A percentile compares a stretch with the other conserved stretches of the same genome.
These are phyloP conservation scores for Aspergillus ibericus DNA, from an alignment of 2,329 filamentous ascomycete species.

Conservation along the genomic window DNA sequence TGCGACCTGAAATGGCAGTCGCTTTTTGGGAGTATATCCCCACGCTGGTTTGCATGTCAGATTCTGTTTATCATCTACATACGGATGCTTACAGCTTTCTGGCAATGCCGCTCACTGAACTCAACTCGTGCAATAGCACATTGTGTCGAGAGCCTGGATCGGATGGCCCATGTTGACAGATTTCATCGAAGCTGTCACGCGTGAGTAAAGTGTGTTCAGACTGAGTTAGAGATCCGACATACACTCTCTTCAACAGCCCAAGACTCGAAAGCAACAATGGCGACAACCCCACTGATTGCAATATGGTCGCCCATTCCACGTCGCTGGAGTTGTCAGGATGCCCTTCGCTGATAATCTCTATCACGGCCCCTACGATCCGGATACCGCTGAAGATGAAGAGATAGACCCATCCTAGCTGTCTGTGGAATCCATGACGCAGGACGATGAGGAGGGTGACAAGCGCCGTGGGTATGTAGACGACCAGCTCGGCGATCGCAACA, in stretches of 20 bases:
- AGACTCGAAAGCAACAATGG: neutral
- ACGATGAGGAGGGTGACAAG: neutral
- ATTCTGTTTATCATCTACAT: neutral
- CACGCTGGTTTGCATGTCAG: neutral
- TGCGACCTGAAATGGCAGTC: neutral
- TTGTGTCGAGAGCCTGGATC: neutral
- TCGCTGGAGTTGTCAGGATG: neutral
- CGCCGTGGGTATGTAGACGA: slow-evolving; percentile 2
- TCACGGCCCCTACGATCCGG: neutral
- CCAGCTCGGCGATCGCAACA: slow-evolving; percentile 5
- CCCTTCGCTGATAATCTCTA: neutral
- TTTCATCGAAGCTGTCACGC: neutral
- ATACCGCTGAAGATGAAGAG: slow-evolving; percentile 4
- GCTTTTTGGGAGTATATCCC: neutral
- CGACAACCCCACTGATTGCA: slow-evolving; percentile 1
- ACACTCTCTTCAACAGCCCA: slow-evolving; percentile 2
- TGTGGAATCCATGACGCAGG: slow-evolving; percentile 3
- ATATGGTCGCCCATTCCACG: neutral
- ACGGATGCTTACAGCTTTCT: neutral
- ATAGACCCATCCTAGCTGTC: slow-evolving; percentile 3
- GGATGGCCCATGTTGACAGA: neutral
- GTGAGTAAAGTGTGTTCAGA: too few relatives aligned
- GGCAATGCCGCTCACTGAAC: neutral
- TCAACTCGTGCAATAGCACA: neutral
- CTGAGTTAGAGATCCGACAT: too few relatives aligned